Evolutionary conservation across 2,329 filamentous ascomycete species (phyloP).

Genomic region (Clathrospora elynae): DNA sequence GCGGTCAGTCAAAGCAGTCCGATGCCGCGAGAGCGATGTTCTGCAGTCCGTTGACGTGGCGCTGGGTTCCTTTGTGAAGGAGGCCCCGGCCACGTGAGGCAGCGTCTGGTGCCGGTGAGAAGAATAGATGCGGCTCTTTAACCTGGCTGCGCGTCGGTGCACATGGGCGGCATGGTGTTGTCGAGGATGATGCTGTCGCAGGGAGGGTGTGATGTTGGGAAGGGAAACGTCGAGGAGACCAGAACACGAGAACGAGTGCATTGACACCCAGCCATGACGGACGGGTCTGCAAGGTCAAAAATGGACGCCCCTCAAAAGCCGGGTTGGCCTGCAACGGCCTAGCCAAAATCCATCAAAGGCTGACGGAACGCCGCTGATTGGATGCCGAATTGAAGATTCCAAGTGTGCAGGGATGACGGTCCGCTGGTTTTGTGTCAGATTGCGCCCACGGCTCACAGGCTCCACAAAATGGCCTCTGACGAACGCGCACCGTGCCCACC

Average conservation of each 20-base stretch:
- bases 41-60: slow-evolving; percentile 43
- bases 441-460: slow-evolving; percentile 17
- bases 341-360: slow-evolving; percentile 16
- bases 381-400: slow-evolving; percentile 20
- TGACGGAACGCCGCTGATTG: slow-evolving; percentile 17
- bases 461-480: slow-evolving; percentile 7
- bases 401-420: slow-evolving; percentile 15
- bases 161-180: slow-evolving; percentile 33
- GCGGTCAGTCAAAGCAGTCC: slow-evolving; percentile 12
- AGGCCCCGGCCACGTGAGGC: slow-evolving; percentile 31
- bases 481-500: slow-evolving; percentile 14
- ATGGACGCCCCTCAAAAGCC: slow-evolving; percentile 22
- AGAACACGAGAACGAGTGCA: slow-evolving; percentile 35
- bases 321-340: slow-evolving; percentile 22
- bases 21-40: slow-evolving; percentile 10
- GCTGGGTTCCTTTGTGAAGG: slow-evolving; percentile 31
- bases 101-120: slow-evolving; percentile 5
- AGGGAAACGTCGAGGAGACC: slow-evolving; percentile 36
- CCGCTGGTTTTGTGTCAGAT: slow-evolving; percentile 25
- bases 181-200: slow-evolving; percentile 23
- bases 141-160: slow-evolving; percentile 27
- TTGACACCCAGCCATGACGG: slow-evolving; percentile 31
- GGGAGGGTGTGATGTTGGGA: slow-evolving; percentile 30
- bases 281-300: slow-evolving; percentile 23
- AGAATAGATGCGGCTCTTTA: slow-evolving; percentile 15